Base-by-base conservation (phyloP, 164 flowering plant genomes). In the Kalanchoe fedtschenkoi region DNA sequence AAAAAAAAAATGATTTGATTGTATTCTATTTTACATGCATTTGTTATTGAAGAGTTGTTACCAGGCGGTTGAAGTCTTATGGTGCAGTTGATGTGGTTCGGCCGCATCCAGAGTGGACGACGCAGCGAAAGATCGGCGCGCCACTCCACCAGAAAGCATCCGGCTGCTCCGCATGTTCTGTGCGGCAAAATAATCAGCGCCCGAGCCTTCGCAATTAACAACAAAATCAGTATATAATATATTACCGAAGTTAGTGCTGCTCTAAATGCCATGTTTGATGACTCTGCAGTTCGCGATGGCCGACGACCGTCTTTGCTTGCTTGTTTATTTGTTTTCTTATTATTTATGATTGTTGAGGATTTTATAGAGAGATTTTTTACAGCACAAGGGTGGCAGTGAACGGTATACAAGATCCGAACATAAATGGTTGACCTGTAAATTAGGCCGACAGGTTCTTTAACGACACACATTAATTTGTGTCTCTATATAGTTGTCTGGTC, bases 361-460 rank as follows among this genome's bases (percentile, higher is more conserved):
- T 47, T 47, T 47, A 47, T 47, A 47, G 55, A 43, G 51, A 47
- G 30, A 30, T 13, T 47, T 22, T n/a, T n/a, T n/a, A n/a, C n/a
- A n/a, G n/a, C n/a, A n/a, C n/a, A n/a, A n/a, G n/a, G n/a, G n/a
- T n/a, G n/a, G n/a, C n/a, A n/a, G n/a, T n/a, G n/a, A n/a, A n/a
- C n/a, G n/a, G n/a, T n/a, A n/a, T n/a, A n/a, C n/a, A n/a, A n/a
- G n/a, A n/a, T n/a, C n/a, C n/a, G n/a, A n/a, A n/a, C n/a, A n/a
- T n/a, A n/a, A n/a, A n/a, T n/a, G n/a, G n/a, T n/a, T n/a, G n/a
- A n/a, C n/a, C n/a, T n/a, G n/a, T n/a, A n/a, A n/a, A n/a, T n/a
- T n/a, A n/a, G n/a, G n/a, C n/a, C n/a, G n/a, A n/a, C n/a, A n/a
- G n/a, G n/a, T n/a, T n/a, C n/a, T n/a, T n/a, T n/a, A n/a, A n/a